Conservation (phyloP, 768 basidiomycete genomes). For the Leccinum subtestaceum region DNA sequence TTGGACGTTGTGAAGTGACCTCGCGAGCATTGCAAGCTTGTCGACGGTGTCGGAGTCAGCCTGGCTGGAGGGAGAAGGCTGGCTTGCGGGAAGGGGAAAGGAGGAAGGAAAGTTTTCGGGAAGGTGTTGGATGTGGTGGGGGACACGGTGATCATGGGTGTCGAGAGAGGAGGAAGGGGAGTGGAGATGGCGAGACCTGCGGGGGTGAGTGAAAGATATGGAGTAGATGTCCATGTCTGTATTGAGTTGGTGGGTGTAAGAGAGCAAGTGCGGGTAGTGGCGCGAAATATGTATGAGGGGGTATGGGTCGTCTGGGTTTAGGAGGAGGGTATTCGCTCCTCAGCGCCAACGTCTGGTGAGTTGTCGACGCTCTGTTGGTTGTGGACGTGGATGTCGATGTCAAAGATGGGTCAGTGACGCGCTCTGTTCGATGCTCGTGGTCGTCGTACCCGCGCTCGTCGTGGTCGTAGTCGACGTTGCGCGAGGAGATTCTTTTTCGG, state of each 20-base stretch:
- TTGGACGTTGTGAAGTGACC: conserved; percentile 79
- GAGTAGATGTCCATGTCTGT: conserved; percentile 87
- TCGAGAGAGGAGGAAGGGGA: conserved; percentile 64
- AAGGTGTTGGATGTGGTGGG: conserved; percentile 38
- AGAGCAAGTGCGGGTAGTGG: conserved; percentile 2
- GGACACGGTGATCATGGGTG: conserved; percentile 49
- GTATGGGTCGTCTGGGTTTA: conserved; percentile 24
- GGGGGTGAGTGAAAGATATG: conserved; percentile 89
- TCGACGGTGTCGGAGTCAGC: conserved; percentile 73
- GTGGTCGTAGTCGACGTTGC: conserved; percentile 24
- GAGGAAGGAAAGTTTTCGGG: conserved; percentile 33
- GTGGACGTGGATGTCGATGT: conserved; percentile 2
- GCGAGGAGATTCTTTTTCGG: conserved; percentile 21
- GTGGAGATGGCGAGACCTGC: conserved; percentile 64
- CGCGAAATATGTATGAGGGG: conserved; percentile 10
- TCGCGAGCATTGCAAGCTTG: conserved; percentile 76
- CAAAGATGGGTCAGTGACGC: conserved; percentile 15
- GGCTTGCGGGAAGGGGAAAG: conserved; percentile 39
- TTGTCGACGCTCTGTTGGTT: neutral
- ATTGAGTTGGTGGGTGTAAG: neutral
- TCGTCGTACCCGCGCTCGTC: conserved; percentile 16
- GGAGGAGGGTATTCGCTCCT: conserved; percentile 28
- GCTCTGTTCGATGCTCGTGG: conserved; percentile 17
- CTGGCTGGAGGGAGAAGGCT: conserved; percentile 33
- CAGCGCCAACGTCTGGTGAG: conserved; percentile 15